Base-by-base conservation (phyloP, 129 eudicot species). In the Apium graveolens region DNA sequence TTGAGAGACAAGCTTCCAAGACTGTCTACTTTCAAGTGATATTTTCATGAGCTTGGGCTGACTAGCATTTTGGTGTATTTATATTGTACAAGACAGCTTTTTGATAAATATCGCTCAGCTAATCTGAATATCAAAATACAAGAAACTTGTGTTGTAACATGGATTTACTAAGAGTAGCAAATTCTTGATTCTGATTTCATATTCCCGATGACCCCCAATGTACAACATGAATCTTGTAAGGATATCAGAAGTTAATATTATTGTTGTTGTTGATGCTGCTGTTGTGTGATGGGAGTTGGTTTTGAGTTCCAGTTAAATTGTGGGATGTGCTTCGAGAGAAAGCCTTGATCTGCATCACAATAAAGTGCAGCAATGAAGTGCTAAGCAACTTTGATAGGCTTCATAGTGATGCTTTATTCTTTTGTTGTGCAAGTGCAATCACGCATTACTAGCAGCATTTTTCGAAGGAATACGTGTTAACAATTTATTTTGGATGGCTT, bases 1-100 rank as follows among this genome's bases (percentile, higher is more conserved):
- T 78, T 94, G 88, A 73, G 98, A 43, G 97, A 94, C 86, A 94
- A 91, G 86, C 98, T 94, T 75, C 98, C 98, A 60, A 86, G 98
- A 87, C 81, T 94, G 16, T 91, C 96, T 73, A 89, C 96, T 48
- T 91, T 93, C 89, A 93, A 93, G 76, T 91, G 88, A 86, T 29
- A 14, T 43, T 26, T 39, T 39, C 14, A 27, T 44, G 38, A 44
- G 34, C 68, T 0, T 60, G 29, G 20, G 77, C 77, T 60, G 68
- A 2, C 26, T 27, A 43, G 55, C 49, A 18, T 27, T 27, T 74
- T 27, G 31, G 0, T 72, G 76, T 72, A 72, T 41, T 42, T 72
- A 72, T 39, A 41, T 11, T 72, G 8, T 24, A 26, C 35, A n/a
- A 38, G 76, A 13, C 76, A 14, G 29, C 14, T 72, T 72, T 72